Percentiles rank a stretch among this genome's conserved stretches.
Conservation (phyloP, 768 basidiomycete species). For the Hygrocybe coccinea region DNA sequence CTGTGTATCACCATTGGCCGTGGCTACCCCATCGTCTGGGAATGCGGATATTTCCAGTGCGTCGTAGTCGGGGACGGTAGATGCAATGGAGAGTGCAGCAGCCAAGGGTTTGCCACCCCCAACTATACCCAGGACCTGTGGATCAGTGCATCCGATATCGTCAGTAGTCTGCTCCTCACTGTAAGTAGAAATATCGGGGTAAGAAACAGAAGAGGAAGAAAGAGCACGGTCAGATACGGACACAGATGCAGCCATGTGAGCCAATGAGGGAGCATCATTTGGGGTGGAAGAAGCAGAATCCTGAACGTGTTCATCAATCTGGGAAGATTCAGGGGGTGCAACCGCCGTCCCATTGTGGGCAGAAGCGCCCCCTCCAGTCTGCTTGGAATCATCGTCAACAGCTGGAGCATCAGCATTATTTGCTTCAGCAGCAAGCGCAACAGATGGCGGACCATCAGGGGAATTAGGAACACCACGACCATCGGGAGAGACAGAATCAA, state of each 20-base stretch:
- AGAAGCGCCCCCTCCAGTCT: background rate
- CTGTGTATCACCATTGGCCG: constrained; percentile 20
- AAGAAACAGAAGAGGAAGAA: constrained; percentile 35
- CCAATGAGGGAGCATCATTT: constrained; percentile 22
- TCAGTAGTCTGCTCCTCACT: constrained; percentile 46
- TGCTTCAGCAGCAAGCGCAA: constrained; percentile 17
- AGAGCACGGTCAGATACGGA: constrained; percentile 47
- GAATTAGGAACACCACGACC: constrained; percentile 24
- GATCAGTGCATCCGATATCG: constrained; percentile 41
- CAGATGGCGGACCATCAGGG: constrained; percentile 17
- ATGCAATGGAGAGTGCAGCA: constrained; percentile 44
- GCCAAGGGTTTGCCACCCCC: constrained; percentile 12
- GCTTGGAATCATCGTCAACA: constrained; percentile 7
- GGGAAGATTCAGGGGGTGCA: constrained; percentile 1
- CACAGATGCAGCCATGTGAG: constrained; percentile 35
- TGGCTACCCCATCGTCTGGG: constrained; percentile 22
- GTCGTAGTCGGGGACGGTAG: constrained; percentile 49
- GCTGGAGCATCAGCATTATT: constrained; percentile 8
- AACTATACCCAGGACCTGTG: constrained; percentile 31
- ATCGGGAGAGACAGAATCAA: constrained; percentile 12
- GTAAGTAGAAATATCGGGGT: constrained; percentile 32
- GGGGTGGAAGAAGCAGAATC: constrained; percentile 28
- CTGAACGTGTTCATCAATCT: constrained; percentile 10
- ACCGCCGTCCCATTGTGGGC: background rate
- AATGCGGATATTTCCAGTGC: constrained; percentile 19